Evolutionary conservation across 1,284 basidiomycete genomes (phyloP).

Genomic region (Apiotrichum gracile): DNA sequence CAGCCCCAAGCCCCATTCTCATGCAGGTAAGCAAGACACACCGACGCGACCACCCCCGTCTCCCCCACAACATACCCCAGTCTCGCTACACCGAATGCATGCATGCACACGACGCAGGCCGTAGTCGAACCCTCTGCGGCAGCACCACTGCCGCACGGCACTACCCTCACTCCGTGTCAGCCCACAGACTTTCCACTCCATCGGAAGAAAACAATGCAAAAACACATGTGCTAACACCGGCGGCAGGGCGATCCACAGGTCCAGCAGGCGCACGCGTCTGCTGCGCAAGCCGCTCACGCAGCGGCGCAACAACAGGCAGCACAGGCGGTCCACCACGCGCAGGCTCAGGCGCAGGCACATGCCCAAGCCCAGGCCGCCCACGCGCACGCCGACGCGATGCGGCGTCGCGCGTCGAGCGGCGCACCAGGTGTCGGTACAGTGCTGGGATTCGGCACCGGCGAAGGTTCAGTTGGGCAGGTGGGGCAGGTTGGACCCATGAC

Average conservation of each 20-base stretch:
- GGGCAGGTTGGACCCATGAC: neutral
- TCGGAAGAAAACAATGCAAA: no score
- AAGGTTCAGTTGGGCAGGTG: no score
- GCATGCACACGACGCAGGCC: no score
- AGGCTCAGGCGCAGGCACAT: neutral
- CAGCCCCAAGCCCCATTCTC: no score
- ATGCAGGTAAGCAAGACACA: no score
- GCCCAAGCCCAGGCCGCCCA: neutral
- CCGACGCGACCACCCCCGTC: neutral
- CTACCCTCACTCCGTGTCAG: no score
- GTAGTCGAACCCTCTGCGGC: no score
- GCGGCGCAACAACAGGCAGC: constrained; percentile 1
- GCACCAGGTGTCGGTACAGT: neutral
- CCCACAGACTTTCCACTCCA: no score
- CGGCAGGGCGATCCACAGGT: neutral
- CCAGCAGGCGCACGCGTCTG: neutral
- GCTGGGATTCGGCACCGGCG: neutral
- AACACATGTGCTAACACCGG: neutral
- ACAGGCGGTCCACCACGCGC: neutral
- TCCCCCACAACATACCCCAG: neutral
- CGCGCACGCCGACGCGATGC: neutral
- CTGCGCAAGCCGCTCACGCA: neutral
- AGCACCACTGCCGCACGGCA: no score
- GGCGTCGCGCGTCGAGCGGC: neutral
- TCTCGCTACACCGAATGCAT: no score